These are phyloP conservation scores for Austroboletus novae-zelandiae DNA, from an alignment of 1,284 basidiomycete species.

Conservation along the genomic window DNA sequence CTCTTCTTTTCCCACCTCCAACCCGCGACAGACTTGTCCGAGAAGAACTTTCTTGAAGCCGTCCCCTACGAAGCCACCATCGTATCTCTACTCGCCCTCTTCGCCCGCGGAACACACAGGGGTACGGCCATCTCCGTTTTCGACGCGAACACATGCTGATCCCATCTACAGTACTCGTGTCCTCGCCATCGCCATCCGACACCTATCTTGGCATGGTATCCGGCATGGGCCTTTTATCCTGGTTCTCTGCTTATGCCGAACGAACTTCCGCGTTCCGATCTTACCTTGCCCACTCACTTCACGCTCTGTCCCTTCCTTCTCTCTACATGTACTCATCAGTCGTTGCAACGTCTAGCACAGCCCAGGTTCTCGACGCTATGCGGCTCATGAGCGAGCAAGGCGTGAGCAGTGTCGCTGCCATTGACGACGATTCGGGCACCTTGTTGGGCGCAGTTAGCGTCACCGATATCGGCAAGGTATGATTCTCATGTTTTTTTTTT, in stretches of 20 bases:
- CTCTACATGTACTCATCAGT: constrained; percentile 60
- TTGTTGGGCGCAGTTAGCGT: constrained; percentile 74
- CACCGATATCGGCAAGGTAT: constrained; percentile 70
- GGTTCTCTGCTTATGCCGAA: constrained; percentile 57
- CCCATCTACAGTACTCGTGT: constrained; percentile 47
- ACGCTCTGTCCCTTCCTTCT: constrained; percentile 60
- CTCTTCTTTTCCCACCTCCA: neutral
- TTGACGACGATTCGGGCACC: constrained; percentile 56
- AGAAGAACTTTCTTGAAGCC: constrained; percentile 72
- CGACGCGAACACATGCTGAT: constrained; percentile 5
- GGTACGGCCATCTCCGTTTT: constrained; percentile 38
- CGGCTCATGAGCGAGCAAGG: constrained; percentile 76
- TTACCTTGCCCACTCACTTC: constrained; percentile 57
- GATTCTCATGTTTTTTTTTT: constrained; percentile 1
- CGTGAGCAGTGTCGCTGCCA: constrained; percentile 72
- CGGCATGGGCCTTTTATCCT: constrained; percentile 58
- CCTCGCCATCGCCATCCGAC: constrained; percentile 37
- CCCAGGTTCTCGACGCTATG: constrained; percentile 72
- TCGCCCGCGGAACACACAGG: constrained; percentile 68
- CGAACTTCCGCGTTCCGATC: constrained; percentile 46
- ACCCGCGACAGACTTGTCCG: constrained; percentile 59
- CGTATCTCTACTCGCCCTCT: constrained; percentile 59
- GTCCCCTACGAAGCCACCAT: constrained; percentile 62
- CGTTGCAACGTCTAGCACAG: constrained; percentile 53
- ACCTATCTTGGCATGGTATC: constrained; percentile 58